A percentile compares a stretch with the other conserved stretches of the same genome.
Evolutionary conservation across 257 asterid species (phyloP).

Genomic region (Solanum etuberosum): DNA sequence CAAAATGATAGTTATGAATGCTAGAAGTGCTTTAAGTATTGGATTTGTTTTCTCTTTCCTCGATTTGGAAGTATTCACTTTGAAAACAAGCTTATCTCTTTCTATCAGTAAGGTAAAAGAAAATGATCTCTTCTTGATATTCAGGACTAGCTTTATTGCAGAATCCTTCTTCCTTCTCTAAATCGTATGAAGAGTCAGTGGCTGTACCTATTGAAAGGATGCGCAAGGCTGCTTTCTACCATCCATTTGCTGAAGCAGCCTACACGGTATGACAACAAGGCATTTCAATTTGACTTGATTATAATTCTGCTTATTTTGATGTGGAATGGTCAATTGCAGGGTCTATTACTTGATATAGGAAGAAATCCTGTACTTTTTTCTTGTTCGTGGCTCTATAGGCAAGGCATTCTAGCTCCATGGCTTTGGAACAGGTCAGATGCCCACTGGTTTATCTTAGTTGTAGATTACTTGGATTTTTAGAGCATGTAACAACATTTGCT

Average conservation of each 20-base stretch:
- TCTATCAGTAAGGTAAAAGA: background rate
- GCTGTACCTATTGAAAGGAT: conserved; percentile 6
- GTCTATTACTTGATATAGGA: conserved; percentile 25
- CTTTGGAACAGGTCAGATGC: conserved; percentile 12
- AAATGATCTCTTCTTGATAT: background rate
- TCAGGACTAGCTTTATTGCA: conserved; percentile 24
- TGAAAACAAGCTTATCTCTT: background rate
- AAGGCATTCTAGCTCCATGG: conserved; percentile 26
- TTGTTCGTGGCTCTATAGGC: conserved; percentile 22
- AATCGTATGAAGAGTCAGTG: background rate
- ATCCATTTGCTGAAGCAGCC: conserved; percentile 32
- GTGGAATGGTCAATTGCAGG: conserved; percentile 7
- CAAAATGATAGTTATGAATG: background rate
- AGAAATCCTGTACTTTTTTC: conserved; percentile 18
- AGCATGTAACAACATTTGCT: background rate
- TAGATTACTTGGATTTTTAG: background rate
- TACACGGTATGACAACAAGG: conserved; percentile 7
- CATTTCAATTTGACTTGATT: background rate
- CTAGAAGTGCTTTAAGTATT: background rate
- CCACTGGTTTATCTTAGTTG: background rate
- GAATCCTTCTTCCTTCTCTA: background rate
- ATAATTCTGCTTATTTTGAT: background rate
- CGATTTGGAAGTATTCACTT: background rate
- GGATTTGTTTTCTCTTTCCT: background rate
- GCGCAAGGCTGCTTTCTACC: conserved; percentile 10